Evolutionary conservation across 2,329 filamentous ascomycete species (phyloP).

Genomic region (Penicillium sp.): DNA sequence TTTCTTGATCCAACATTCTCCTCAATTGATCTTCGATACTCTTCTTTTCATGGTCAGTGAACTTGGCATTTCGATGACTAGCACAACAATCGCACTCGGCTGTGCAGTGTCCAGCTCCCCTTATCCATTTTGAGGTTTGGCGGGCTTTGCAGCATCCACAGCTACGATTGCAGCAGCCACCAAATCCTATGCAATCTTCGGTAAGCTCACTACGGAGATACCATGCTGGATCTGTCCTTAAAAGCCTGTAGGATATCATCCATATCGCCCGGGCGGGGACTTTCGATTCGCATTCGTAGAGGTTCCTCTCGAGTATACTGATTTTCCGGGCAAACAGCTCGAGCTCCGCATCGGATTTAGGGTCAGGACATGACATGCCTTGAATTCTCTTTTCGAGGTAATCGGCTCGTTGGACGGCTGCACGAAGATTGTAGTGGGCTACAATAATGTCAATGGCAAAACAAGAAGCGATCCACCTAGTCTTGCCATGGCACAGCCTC

Average conservation of each 20-base stretch:
- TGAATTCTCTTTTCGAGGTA: not conserved
- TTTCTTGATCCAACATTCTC: not conserved
- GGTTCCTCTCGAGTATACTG: not conserved
- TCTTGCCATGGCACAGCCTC: not conserved
- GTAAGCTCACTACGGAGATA: not conserved
- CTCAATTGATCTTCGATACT: not conserved
- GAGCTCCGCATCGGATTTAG: not conserved
- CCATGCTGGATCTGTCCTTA: not conserved
- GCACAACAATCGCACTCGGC: not conserved
- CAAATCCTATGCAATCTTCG: not conserved
- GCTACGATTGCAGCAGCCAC: not conserved
- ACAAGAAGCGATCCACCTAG: not conserved
- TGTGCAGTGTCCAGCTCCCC: not conserved
- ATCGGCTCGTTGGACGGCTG: not conserved
- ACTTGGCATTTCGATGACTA: not conserved
- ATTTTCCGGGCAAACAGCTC: not conserved
- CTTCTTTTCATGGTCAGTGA: not conserved
- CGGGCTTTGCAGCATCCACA: not conserved
- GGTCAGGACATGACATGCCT: not conserved
- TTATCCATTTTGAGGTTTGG: not conserved
- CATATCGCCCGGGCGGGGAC: not conserved
- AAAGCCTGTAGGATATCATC: not conserved
- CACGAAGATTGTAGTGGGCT: not conserved
- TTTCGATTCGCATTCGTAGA: not conserved
- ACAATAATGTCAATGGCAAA: not conserved